phyloP scores from a whole-genome alignment of 1,284 basidiomycete genomes.

The Cryptococcus sp. region DNA sequence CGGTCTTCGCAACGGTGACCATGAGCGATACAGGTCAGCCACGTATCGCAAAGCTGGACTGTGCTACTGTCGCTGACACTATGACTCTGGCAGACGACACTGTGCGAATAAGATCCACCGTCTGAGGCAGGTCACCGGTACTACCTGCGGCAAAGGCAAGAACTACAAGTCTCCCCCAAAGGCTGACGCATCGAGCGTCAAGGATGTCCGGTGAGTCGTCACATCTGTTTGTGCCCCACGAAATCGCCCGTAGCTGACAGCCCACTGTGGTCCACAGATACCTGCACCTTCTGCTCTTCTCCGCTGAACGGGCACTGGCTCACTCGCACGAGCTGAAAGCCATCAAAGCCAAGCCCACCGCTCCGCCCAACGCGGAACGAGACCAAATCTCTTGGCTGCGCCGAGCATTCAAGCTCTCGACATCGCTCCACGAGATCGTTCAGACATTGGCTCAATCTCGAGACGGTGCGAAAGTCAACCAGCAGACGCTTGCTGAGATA shows the following conservation, averaged over 20 bases:
- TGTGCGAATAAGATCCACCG: constrained; percentile 88
- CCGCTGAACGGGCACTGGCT: constrained; percentile 89
- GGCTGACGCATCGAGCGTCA: constrained; percentile 65
- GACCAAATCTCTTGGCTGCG: constrained; percentile 65
- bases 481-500: constrained; percentile 47
- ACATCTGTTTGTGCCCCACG: background rate
- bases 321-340: constrained; percentile 77
- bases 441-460: constrained; percentile 58
- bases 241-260: background rate
- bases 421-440: constrained; percentile 72
- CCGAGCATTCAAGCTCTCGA: constrained; percentile 79
- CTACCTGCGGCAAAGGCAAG: constrained; percentile 84
- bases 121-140: constrained; percentile 75
- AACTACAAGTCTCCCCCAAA: constrained; percentile 80
- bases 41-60: background rate
- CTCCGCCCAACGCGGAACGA: constrained; percentile 23
- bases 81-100: constrained; percentile 65
- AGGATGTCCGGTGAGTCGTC: constrained; percentile 73
- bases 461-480: constrained; percentile 21
- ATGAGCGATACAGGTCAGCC: constrained; percentile 72
- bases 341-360: constrained; percentile 26
- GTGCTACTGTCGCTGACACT: no score
- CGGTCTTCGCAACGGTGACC: constrained; percentile 86
- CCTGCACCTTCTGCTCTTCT: constrained; percentile 79
- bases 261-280: constrained; percentile 19